A percentile compares a stretch with the other conserved stretches of the same genome.
phyloP scores from a whole-genome alignment of 495 filamentous ascomycete species.

The Talaromyces liani region DNA sequence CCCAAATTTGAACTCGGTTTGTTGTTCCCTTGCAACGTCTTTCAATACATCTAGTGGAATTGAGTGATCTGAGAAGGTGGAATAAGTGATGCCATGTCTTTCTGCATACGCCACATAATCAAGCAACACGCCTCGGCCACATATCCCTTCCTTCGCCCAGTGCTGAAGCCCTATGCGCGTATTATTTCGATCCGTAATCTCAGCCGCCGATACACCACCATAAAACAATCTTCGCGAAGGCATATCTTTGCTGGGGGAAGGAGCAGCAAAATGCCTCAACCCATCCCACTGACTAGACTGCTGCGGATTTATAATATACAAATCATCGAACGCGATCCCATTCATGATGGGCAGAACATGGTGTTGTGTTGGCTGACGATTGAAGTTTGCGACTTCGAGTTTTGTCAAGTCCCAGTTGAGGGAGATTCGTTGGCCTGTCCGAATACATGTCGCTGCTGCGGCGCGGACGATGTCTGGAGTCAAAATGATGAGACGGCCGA shows the following conservation, averaged over 20 bases:
- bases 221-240: constrained; percentile 36
- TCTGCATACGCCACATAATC: constrained; percentile 46
- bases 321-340: constrained; percentile 50
- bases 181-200: constrained; percentile 45
- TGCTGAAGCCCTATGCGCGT: constrained; percentile 41
- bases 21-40: constrained; percentile 25
- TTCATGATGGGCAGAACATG: constrained; percentile 32
- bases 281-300: constrained; percentile 69
- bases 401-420: constrained; percentile 40
- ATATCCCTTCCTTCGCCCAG: constrained; percentile 37
- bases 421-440: constrained; percentile 29
- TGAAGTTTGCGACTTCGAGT: constrained; percentile 36
- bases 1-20: constrained; percentile 34
- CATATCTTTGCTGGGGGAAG: constrained; percentile 17
- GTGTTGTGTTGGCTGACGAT: constrained; percentile 32
- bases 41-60: constrained; percentile 35
- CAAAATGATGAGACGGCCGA: constrained; percentile 34
- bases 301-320: constrained; percentile 64
- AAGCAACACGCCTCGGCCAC: constrained; percentile 48
- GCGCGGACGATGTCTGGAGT: constrained; percentile 33
- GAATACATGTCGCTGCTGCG: constrained; percentile 27
- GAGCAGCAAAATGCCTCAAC: constrained; percentile 42
- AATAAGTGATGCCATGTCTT: constrained; percentile 27
- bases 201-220: constrained; percentile 35
- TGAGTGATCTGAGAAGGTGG: constrained; percentile 29